phyloP scores from a whole-genome alignment of 2,329 filamentous ascomycete genomes.

The Dactylonectria estremocensis region DNA sequence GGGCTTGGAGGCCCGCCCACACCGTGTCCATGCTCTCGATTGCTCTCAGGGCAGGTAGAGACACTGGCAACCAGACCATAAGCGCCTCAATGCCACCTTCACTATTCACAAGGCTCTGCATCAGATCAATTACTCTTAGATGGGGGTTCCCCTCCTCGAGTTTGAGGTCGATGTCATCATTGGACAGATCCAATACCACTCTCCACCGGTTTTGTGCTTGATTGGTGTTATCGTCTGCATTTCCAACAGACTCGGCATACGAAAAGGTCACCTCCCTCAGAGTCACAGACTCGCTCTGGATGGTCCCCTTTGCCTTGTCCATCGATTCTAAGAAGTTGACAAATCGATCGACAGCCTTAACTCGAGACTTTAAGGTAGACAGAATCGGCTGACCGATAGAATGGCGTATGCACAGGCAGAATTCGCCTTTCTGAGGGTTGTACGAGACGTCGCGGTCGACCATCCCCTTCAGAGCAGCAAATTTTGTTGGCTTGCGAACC shows the following conservation, averaged over 20 bases:
- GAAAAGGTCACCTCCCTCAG: constrained; percentile 77
- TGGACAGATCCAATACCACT: constrained; percentile 72
- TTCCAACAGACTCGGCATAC: constrained; percentile 65
- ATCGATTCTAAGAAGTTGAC: constrained; percentile 80
- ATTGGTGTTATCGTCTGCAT: constrained; percentile 9
- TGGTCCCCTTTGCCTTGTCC: constrained; percentile 66
- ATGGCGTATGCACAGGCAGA: constrained; percentile 73
- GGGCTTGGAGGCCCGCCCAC: constrained; percentile 62
- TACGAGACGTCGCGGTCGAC: constrained; percentile 76
- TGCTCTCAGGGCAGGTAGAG: constrained; percentile 75
- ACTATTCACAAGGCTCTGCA: constrained; percentile 72
- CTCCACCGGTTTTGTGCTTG: constrained; percentile 58
- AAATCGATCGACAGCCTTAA: constrained; percentile 79
- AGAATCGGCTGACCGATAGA: constrained; percentile 73
- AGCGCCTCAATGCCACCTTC: constrained; percentile 66
- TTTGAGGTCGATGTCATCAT: constrained; percentile 68
- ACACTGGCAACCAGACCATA: constrained; percentile 69
- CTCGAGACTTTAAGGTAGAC: constrained; percentile 69
- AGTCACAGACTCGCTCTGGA: constrained; percentile 72
- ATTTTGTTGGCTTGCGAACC: constrained; percentile 68
- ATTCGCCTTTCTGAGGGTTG: constrained; percentile 71
- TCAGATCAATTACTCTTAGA: constrained; percentile 71
- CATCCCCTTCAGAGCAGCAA: constrained; percentile 67
- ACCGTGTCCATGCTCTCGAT: constrained; percentile 72
- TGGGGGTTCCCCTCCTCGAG: constrained; percentile 78